Base-by-base conservation (phyloP, 306 rosid species). In the Begonia peltatifolia region DNA sequence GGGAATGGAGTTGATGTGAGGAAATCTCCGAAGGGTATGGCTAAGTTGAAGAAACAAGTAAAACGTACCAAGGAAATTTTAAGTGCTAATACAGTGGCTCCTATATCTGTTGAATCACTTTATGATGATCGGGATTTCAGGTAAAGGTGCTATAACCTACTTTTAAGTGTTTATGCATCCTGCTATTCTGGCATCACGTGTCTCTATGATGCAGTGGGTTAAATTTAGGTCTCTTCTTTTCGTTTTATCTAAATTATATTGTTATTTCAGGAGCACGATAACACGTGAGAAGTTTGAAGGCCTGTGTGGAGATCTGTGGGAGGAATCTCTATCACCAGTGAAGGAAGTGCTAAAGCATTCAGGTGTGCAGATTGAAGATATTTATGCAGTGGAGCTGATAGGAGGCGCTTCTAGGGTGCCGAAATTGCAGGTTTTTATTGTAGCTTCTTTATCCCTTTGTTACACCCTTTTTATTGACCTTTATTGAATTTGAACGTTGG, bases 351-450 rank as follows among this genome's bases (percentile, higher is more conserved):
- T 86, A 52, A 81, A 79, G 59, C 63, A 80, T 74, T 80, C 94
- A 46, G 84, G 80, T 68, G 54, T 90, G 52, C 63, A 77, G 56
- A 30, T 67, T 63, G 92, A 79, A 18, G 84, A 85, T 36, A 74
- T 90, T 59, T 81, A 83, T 64, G 95, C 95, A 10, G 92, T 90
- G 65, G 99, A 90, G 69, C 71, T 90, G 77, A 81, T 90, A 52
- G 99, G 99, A 69, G 99, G 99, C 49, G 87, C 95, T 35, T 83
- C 99, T 47, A 79, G 99, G 61, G 94, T 90, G 60, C 99, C 99
- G 55, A 90, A 90, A 55, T 71, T 90, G 58, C 99, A 90, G 99
- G 99, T 90, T 69, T 63, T 74, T 64, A 66, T 53, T 15, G 49
- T 63, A 38, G 14, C 25, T 41, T 60, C 59, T 76, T 52, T 41